Conservation (phyloP, 495 filamentous ascomycete genomes). For the Tuber umbilicatum region DNA sequence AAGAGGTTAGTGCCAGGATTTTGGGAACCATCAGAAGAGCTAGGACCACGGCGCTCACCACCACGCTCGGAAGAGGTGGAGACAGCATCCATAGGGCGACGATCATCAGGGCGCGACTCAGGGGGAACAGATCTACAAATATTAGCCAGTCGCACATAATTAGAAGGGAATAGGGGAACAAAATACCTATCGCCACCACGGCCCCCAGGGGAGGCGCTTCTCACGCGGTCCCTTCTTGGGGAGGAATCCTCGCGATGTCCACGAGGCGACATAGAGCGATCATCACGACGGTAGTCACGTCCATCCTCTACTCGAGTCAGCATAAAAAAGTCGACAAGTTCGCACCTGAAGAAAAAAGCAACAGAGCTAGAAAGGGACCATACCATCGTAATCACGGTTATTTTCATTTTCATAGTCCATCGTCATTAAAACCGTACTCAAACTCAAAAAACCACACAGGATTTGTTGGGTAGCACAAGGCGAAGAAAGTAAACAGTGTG, state of each 20-base stretch:
- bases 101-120: conserved; percentile 40
- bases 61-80: conserved; percentile 50
- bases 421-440: conserved; percentile 33
- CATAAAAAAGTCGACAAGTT: conserved; percentile 9
- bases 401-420: conserved; percentile 86
- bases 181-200: conserved; percentile 70
- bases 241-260: conserved; percentile 64
- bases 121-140: conserved; percentile 44
- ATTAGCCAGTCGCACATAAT: conserved; percentile 27
- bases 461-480: conserved; percentile 26
- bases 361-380: conserved; percentile 40
- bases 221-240: conserved; percentile 70
- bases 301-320: conserved; percentile 26
- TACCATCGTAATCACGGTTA: conserved; percentile 76
- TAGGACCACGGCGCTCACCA: conserved; percentile 62
- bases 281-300: conserved; percentile 39
- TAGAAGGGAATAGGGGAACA: conserved; percentile 5
- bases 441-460: conserved; percentile 20
- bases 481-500: conserved; percentile 16
- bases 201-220: conserved; percentile 87
- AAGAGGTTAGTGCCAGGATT: conserved; percentile 98
- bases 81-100: conserved; percentile 44
- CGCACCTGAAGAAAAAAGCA: background rate
- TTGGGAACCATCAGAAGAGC: conserved; percentile 65
- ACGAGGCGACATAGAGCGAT: conserved; percentile 42